Evolutionary conservation across 139 green algal species (phyloP), one percentile per base, ranked within the genome.

Genomic region (Picochlorum sp.): DNA sequence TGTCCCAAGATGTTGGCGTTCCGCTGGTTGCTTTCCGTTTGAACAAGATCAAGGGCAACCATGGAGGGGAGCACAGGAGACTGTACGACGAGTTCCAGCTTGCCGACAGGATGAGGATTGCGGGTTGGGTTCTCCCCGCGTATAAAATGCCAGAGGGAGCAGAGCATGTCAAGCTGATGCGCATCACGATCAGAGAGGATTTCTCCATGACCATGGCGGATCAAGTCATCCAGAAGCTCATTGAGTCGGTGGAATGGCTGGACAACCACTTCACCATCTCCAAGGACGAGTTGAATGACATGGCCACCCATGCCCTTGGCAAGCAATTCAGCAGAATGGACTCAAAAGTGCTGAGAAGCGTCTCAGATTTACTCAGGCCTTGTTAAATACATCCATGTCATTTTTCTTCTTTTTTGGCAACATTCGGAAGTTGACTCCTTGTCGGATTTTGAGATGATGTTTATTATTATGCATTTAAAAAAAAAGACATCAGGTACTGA

Each of bases 41-140:
- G 10, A 77, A 65, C 4, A 72, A 56, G n/a, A 31, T 66, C 5
- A 41, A 23, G 2, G 50, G 49, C 20, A 57, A 61, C 6, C 60
- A 77, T 16, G 77, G 62, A 55, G 49, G 50, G 4, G 15, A 11
- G 18, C 37, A 47, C 37, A 49, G 52, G 6, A 58, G 79, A 9
- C 10, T 51, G 2, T 90, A 86, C 66, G 70, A 81, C 44, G 79
- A 87, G 69, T 89, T 86, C 57, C 66, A 87, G 31, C 13, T 91
- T 14, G 72, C 80, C 0, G 84, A 91, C 24, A 65, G 73, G 30
- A 69, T 89, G 45, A 58, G 44, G 11, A 68, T 66, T n/a, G 44
- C 45, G 41, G 60, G 60, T 14, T 91, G 83, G 83, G 75, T 86
- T 26, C 55, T 91, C 59, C 84, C 84, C 3, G 78, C 82, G 13